Base-by-base conservation (phyloP, 1,139 yeast genomes). In the Yamadazyma conglobata region DNA sequence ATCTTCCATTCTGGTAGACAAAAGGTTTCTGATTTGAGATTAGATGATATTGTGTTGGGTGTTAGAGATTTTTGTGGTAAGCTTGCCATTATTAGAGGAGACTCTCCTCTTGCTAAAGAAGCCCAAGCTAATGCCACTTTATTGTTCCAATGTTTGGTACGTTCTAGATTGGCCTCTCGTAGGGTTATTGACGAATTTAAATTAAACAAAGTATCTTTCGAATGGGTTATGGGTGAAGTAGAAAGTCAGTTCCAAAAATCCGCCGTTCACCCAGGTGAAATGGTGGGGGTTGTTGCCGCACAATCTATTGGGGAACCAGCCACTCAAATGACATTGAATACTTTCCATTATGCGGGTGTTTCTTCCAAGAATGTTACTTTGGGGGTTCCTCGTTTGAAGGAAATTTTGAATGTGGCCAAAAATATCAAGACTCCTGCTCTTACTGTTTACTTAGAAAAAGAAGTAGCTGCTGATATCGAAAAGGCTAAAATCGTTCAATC, bases 331-430 rank as follows among this genome's bases (percentile, higher is more conserved):
- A 91, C 99, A 0, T 76, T 91, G 64, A 91, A 91, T 58, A 91
- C 99, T 48, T 93, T 93, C 95, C 99, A 93, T 72, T 93, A 89
- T 72, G 99, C 99, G 18, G 99, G 99, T 84, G 98, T 93, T 40
- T 91, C 97, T 23, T 89, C 97, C 8, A 93, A 91, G 80, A 93
- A 93, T 60, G 98, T 93, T 38, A 93, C 99, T 4, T 78, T 94
- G 49, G 99, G 99, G 77, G 98, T 93, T 55, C 99, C 99, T 45
- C 94, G 99, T 73, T 76, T 93, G 62, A 93, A 93, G 77, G 99
- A 93, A 71, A 93, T 93, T 77, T 77, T 93, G 60, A 91, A 91
- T 58, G 98, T 93, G 44, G 98, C 99, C 12, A 93, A 91, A 68
- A 89, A 86, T 50, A 88, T 91, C 72, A 91, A 89, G 62, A 93